Evolutionary conservation across 139 green algal genomes (phyloP).

Genomic region (Pseudopediastrum boryanum): DNA sequence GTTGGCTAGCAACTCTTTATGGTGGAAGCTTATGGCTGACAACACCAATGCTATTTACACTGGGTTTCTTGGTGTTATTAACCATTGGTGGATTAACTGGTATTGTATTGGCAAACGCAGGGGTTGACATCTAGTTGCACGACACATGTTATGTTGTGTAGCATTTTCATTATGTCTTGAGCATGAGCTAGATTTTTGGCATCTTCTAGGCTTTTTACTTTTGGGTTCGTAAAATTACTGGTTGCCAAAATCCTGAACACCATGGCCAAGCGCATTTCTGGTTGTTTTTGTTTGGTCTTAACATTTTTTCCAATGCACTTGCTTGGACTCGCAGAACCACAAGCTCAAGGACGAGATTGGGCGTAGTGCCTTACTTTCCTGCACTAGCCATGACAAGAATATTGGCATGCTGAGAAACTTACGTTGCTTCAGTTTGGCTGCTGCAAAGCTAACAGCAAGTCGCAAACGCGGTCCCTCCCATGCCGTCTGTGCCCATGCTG

Average conservation of each 20-base stretch:
- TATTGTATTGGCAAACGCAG: slow-evolving; percentile 61
- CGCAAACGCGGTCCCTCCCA: no score
- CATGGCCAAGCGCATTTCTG: slow-evolving; percentile 76
- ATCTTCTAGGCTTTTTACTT: slow-evolving; percentile 79
- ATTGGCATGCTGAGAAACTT: no score
- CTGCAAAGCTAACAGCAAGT: no score
- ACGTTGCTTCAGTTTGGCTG: no score
- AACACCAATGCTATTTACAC: slow-evolving; percentile 74
- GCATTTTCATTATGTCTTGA: slow-evolving; percentile 81
- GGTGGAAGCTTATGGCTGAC: slow-evolving; percentile 68
- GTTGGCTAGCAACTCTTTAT: slow-evolving; percentile 77
- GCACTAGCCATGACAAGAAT: no score
- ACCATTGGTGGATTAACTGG: slow-evolving; percentile 73
- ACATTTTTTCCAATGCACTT: slow-evolving; percentile 83
- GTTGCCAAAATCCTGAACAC: slow-evolving; percentile 66
- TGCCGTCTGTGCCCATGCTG: no score
- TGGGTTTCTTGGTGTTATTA: slow-evolving; percentile 76
- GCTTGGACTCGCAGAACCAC: slow-evolving; percentile 73
- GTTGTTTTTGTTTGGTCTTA: slow-evolving; percentile 76
- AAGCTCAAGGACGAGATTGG: no score
- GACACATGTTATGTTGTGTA: slow-evolving; percentile 74
- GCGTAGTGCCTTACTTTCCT: no score
- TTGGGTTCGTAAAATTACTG: slow-evolving; percentile 75
- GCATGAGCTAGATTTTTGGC: slow-evolving; percentile 75
- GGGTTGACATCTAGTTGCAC: slow-evolving; percentile 65